Conservation (phyloP, 2,329 filamentous ascomycete species). For the Venturia asperata region DNA sequence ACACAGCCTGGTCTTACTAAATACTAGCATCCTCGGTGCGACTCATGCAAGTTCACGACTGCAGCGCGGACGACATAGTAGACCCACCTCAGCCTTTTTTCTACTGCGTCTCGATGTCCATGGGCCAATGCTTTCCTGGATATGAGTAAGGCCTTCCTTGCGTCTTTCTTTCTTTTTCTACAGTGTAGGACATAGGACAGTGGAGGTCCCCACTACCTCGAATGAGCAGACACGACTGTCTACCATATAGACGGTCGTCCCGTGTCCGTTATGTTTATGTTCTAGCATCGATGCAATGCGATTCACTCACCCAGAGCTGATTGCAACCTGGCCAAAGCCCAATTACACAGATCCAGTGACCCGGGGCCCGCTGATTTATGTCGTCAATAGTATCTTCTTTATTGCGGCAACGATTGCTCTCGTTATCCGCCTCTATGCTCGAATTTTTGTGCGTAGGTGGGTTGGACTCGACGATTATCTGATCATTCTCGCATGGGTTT, state of each 20-base stretch:
- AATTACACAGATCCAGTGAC: slow-evolving; percentile 12
- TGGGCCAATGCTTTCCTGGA: background rate
- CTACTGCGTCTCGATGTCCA: background rate
- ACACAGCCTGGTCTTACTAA: background rate
- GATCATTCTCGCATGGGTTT: slow-evolving; percentile 2
- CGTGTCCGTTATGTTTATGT: background rate
- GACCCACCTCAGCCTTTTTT: background rate
- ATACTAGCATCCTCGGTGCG: background rate
- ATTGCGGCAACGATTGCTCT: background rate
- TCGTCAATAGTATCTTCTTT: slow-evolving; percentile 12
- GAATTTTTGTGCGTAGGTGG: slow-evolving; percentile 16
- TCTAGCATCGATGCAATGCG: background rate
- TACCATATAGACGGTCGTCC: background rate
- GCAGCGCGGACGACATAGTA: background rate
- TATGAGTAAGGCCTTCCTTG: background rate
- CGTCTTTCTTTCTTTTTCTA: background rate
- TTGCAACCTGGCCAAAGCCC: slow-evolving; percentile 13
- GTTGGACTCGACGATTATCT: slow-evolving; percentile 16
- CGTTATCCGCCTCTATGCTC: background rate
- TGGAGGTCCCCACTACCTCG: background rate
- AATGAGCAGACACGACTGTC: background rate
- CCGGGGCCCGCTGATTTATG: background rate
- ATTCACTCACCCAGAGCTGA: slow-evolving; percentile 10
- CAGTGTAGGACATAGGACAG: background rate
- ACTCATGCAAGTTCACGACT: background rate